Evolutionary conservation across 2,329 filamentous ascomycete species (phyloP).

Genomic region (Trichoderma citrinoviride): DNA sequence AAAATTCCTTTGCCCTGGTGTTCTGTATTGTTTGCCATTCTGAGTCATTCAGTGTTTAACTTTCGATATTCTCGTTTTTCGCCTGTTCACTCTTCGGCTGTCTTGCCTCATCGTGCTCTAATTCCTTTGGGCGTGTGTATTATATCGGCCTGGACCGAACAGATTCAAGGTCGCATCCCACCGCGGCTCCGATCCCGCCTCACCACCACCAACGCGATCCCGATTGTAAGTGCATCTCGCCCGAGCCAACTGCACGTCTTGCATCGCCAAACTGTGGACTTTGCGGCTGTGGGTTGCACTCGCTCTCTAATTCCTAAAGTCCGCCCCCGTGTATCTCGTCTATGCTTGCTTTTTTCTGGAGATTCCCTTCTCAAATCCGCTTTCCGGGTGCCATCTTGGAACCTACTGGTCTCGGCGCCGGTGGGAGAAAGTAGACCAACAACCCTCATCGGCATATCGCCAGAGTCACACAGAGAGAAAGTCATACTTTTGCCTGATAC

Average conservation of each 20-base stretch:
- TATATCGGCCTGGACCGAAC: neutral
- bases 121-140: no score
- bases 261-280: neutral
- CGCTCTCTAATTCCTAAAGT: no score
- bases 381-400: neutral
- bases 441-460: neutral
- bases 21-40: neutral
- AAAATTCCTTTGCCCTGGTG: neutral
- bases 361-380: neutral
- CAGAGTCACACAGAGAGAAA: neutral
- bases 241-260: neutral
- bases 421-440: slow-evolving; percentile 11
- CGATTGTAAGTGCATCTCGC: neutral
- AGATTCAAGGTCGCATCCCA: neutral
- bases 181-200: slow-evolving; percentile 7
- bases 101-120: neutral
- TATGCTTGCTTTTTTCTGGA: no score
- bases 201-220: neutral
- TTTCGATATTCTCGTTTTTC: neutral
- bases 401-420: neutral
- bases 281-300: neutral
- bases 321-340: no score
- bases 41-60: neutral
- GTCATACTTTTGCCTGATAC: neutral
- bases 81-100: neutral